Evolutionary conservation across 352 stramenopile genomes (phyloP).

Genomic region (Pythium utonaiense): DNA sequence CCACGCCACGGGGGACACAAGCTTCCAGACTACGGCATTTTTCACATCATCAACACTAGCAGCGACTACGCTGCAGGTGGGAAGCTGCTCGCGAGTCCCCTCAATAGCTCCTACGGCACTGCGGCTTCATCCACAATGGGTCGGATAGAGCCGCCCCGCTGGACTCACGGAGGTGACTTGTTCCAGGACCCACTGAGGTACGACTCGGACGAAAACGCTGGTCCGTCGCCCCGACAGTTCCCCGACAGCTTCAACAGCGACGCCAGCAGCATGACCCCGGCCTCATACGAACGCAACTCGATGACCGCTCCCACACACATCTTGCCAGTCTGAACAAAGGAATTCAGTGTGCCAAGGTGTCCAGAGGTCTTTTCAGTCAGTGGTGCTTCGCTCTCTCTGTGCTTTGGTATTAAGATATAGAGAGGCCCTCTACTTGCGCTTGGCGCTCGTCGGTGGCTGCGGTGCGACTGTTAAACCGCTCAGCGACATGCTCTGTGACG

Average conservation of each 20-base stretch:
- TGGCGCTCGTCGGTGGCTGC: conserved; percentile 17
- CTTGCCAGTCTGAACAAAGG: conserved; percentile 23
- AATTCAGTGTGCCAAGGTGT: conserved; percentile 8
- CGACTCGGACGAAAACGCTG: conserved; percentile 74
- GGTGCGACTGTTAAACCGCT: conserved; percentile 44
- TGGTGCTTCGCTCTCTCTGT: neutral
- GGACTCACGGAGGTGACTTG: conserved; percentile 77
- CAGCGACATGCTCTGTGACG: conserved; percentile 52
- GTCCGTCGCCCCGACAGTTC: conserved; percentile 52
- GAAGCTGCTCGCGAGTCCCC: conserved; percentile 64
- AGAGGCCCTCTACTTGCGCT: conserved; percentile 5
- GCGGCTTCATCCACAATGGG: conserved; percentile 31
- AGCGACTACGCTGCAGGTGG: conserved; percentile 19
- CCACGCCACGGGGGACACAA: conserved; percentile 62
- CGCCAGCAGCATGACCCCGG: conserved; percentile 27
- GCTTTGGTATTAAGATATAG: neutral
- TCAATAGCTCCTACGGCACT: conserved; percentile 53
- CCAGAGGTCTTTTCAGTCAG: neutral
- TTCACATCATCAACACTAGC: conserved; percentile 81
- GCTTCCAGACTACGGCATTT: conserved; percentile 82
- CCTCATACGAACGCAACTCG: conserved; percentile 27
- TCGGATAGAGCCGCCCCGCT: conserved; percentile 38
- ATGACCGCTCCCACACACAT: conserved; percentile 14
- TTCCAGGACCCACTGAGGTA: conserved; percentile 83
- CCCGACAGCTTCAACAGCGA: conserved; percentile 69